These are phyloP conservation scores for Amborella trichopoda DNA, from an alignment of 164 flowering plant species.

Conservation along the genomic window DNA sequence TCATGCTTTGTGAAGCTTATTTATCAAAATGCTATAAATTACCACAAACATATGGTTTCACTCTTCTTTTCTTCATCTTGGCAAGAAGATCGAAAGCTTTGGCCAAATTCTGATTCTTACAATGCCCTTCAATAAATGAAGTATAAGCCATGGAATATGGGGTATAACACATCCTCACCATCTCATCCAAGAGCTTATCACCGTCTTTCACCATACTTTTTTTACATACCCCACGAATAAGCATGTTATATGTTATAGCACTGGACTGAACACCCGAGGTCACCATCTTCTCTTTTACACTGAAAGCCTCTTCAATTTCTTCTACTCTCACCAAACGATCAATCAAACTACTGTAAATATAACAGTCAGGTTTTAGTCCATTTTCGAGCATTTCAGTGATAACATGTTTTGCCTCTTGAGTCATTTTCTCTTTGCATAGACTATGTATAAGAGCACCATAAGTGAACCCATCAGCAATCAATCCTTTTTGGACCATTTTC, in stretches of 20 bases:
- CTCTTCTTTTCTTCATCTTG: constrained; percentile 43
- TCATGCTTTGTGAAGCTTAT: constrained; percentile 34
- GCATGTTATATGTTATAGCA: constrained; percentile 27
- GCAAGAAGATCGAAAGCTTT: constrained; percentile 29
- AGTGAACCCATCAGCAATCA: constrained; percentile 40
- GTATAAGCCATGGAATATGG: constrained; percentile 37
- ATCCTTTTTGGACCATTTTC: constrained; percentile 36
- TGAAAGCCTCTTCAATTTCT: constrained; percentile 33
- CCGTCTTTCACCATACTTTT: constrained; percentile 40
- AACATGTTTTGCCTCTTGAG: constrained; percentile 24
- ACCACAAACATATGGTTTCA: constrained; percentile 21
- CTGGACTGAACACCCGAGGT: constrained; percentile 24
- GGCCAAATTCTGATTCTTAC: constrained; percentile 16
- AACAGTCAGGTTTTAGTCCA: constrained; percentile 27
- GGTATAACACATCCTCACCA: constrained; percentile 26
- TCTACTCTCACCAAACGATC: constrained; percentile 55
- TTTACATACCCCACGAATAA: constrained; percentile 44
- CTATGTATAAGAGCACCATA: constrained; percentile 34
- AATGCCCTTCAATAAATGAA: constrained; percentile 46
- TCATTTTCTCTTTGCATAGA: constrained; percentile 26
- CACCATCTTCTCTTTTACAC: constrained; percentile 42
- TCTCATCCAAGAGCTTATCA: constrained; percentile 31
- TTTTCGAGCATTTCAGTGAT: constrained; percentile 30
- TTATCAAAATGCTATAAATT: constrained; percentile 36
- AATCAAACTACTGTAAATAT: constrained; percentile 30